These are phyloP conservation scores for Epichloe baconii DNA, from an alignment of 2,329 filamentous ascomycete species.

Conservation along the genomic window DNA sequence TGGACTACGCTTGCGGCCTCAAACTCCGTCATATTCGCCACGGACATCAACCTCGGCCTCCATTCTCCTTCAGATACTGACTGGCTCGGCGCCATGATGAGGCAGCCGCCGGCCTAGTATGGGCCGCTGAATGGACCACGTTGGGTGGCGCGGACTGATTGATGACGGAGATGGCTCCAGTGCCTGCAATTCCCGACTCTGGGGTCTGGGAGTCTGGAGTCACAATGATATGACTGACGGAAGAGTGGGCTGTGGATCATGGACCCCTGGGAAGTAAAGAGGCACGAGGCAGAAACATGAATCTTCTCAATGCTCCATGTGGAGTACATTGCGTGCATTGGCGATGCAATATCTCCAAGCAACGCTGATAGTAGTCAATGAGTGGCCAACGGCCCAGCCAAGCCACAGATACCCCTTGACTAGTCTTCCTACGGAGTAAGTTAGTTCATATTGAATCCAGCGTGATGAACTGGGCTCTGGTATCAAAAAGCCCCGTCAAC, in stretches of 20 bases:
- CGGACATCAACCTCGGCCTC: neutral
- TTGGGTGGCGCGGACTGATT: neutral
- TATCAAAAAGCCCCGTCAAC: constrained; percentile 2
- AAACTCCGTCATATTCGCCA: neutral
- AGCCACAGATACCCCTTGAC: neutral
- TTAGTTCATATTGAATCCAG: neutral
- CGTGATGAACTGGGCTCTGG: neutral
- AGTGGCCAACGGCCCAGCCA: too few species aligned
- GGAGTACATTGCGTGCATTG: neutral
- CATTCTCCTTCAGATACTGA: neutral
- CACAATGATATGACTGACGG: neutral
- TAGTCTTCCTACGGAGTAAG: neutral
- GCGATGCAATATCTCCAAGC: neutral
- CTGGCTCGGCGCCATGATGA: neutral
- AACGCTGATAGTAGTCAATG: too few species aligned
- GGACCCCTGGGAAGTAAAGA: neutral
- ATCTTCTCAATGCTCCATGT: neutral
- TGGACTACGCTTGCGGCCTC: neutral
- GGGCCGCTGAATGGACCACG: neutral
- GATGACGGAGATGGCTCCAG: neutral
- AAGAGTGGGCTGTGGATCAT: neutral
- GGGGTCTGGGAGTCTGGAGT: neutral
- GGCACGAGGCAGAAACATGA: neutral
- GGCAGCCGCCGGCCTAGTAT: neutral
- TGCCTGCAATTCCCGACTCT: neutral